phyloP scores from a whole-genome alignment of 2,329 filamentous ascomycete species.

The Exophiala alcalophila region DNA sequence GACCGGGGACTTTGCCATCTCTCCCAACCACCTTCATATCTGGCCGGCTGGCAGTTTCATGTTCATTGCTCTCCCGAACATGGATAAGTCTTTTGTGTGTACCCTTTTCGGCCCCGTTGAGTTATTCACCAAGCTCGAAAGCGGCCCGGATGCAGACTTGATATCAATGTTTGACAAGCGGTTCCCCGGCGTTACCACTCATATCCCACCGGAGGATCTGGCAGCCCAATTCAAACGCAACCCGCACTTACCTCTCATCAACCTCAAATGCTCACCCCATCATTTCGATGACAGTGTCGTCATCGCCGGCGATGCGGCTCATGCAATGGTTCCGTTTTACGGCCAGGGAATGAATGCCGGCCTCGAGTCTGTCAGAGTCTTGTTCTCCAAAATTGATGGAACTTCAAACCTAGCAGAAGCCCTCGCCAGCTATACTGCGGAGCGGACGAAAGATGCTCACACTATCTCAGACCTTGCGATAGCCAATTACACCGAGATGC shows the following conservation, averaged over 20 bases:
- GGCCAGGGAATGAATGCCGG: constrained; percentile 98
- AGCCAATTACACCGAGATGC: constrained; percentile 93
- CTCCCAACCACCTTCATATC: constrained; percentile 91
- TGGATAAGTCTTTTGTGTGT: constrained; percentile 90
- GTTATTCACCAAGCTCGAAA: constrained; percentile 67
- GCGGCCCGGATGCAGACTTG: constrained; percentile 53
- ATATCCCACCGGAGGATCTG: constrained; percentile 62
- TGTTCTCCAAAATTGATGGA: constrained; percentile 76
- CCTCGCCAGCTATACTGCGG: constrained; percentile 69
- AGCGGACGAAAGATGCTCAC: constrained; percentile 74
- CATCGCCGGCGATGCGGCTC: constrained; percentile 88
- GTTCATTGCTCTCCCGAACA: constrained; percentile 93
- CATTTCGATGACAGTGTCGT: constrained; percentile 74
- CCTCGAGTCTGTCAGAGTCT: constrained; percentile 84
- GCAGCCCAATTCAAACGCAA: constrained; percentile 73
- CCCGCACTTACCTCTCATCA: constrained; percentile 88
- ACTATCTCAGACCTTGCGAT: constrained; percentile 91
- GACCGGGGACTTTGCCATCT: constrained; percentile 65
- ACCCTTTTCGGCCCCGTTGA: constrained; percentile 81
- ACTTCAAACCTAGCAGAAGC: constrained; percentile 49
- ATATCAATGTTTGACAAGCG: constrained; percentile 73
- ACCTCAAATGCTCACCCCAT: constrained; percentile 87
- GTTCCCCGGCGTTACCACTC: constrained; percentile 75
- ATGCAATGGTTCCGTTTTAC: constrained; percentile 98
- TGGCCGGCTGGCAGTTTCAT: constrained; percentile 94